Conservation (phyloP, 345 rosid genomes). For the Pistacia vera region DNA sequence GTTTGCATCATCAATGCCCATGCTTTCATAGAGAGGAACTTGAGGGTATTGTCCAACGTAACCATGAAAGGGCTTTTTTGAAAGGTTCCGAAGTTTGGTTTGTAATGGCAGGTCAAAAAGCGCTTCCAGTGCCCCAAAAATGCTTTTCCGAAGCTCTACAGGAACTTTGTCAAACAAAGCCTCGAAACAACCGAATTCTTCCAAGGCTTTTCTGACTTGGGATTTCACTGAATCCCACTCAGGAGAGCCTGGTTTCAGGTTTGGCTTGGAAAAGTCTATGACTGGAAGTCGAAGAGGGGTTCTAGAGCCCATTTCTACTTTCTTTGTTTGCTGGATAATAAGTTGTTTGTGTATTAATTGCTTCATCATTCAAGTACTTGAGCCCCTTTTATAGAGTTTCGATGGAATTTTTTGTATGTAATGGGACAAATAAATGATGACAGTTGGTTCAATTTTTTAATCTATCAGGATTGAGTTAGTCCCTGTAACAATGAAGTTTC, state of each 20-base stretch:
- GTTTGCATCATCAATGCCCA: conserved; percentile 59
- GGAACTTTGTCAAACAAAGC: conserved; percentile 48
- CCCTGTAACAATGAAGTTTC: too few relatives aligned
- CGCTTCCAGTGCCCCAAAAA: conserved; percentile 43
- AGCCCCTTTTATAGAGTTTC: background rate
- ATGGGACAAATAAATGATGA: background rate
- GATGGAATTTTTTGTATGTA: background rate
- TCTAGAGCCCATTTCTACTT: conserved; percentile 41
- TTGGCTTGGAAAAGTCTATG: conserved; percentile 44
- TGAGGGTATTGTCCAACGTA: conserved; percentile 62
- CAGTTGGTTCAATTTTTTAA: background rate
- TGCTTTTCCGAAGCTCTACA: conserved; percentile 28
- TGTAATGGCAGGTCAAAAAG: conserved; percentile 59
- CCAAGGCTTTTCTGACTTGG: conserved; percentile 46
- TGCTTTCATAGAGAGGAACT: conserved; percentile 61
- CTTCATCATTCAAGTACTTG: background rate
- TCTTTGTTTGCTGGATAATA: background rate
- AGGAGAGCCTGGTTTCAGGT: conserved; percentile 37
- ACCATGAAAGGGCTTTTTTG: conserved; percentile 53
- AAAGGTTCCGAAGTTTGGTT: conserved; percentile 47
- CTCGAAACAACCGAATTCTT: conserved; percentile 69
- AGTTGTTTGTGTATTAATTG: background rate
- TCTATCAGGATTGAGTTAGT: too few relatives aligned
- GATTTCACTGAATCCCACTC: conserved; percentile 47
- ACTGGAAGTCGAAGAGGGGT: conserved; percentile 35